Conservation (phyloP, 2,329 filamentous ascomycete species). For the Fusarium udum region DNA sequence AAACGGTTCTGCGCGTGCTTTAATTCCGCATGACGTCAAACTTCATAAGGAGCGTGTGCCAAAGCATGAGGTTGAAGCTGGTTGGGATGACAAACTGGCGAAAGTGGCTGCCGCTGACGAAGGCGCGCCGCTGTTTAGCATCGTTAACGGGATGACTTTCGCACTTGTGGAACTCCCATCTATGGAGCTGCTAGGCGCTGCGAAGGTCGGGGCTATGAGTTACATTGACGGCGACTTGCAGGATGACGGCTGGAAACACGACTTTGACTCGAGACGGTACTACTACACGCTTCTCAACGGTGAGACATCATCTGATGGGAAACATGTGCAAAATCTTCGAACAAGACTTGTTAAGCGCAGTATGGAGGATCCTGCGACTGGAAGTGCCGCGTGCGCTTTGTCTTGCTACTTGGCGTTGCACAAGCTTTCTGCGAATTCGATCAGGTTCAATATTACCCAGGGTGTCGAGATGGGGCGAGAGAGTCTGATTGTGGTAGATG, state of each 20-base stretch:
- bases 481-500: slow-evolving; percentile 60
- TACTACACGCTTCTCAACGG: slow-evolving; percentile 62
- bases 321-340: slow-evolving; percentile 51
- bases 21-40: slow-evolving; percentile 73
- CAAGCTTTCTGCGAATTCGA: slow-evolving; percentile 37
- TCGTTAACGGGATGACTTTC: slow-evolving; percentile 80
- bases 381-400: slow-evolving; percentile 68
- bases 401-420: slow-evolving; percentile 61
- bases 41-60: slow-evolving; percentile 59
- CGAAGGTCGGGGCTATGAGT: slow-evolving; percentile 48
- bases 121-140: slow-evolving; percentile 61
- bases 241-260: slow-evolving; percentile 62
- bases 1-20: slow-evolving; percentile 61
- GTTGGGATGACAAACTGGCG: slow-evolving; percentile 33
- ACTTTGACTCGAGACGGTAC: slow-evolving; percentile 62
- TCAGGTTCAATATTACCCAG: slow-evolving; percentile 64
- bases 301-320: slow-evolving; percentile 28
- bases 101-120: slow-evolving; percentile 47
- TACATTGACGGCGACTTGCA: slow-evolving; percentile 49
- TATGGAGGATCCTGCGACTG: slow-evolving; percentile 69
- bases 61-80: slow-evolving; percentile 21
- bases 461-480: slow-evolving; percentile 72
- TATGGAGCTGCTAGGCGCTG: slow-evolving; percentile 64
- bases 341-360: slow-evolving; percentile 66
- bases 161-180: slow-evolving; percentile 68